Base-by-base conservation (phyloP, 805 yeast species). In the Ogataea methanolica region DNA sequence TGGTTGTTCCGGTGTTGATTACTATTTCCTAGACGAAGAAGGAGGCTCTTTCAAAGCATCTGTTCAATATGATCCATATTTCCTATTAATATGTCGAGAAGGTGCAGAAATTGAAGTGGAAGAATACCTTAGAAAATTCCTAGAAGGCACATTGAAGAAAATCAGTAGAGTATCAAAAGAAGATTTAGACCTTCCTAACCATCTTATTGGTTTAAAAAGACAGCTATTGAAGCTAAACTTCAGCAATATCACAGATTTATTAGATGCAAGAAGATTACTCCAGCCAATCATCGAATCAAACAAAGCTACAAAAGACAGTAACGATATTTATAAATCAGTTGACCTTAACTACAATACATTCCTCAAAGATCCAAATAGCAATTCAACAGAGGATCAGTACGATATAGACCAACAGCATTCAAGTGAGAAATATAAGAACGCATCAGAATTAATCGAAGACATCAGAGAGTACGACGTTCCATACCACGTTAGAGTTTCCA, bases 391-490 rank as follows among this genome's bases (percentile, higher is more conserved):
- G 26, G 69, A 63, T 44, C 48, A 57, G n/a, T 46, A 53, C 14
- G 68, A 54, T 46, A 59, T 61, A 31, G 52, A 19, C 46, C 55
- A 53, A 21, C 42, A 15, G 42, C 36, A 31, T 23, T 36, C 31
- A 19, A 19, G 38, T 19, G 41, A 26, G 4, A 44, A 60, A 23
- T 54, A 59, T 14, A 61, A 63, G 8, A 87, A 83, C 51, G 85
- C 91, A 4, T 72, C 82, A 2, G 80, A 80, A 34, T 74, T 74
- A 42, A 78, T 94, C 15, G 83, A 82, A 46, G 98, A 92, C 58
- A 78, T 94, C 33, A 74, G 92, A 55, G 99, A 94, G 64, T 90
- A 88, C 56, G 99, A 94, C 63, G 98, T 94, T 4, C 99, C 99
- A 0, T 94, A 88, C 59, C 96, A 91, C 62, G 97, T 91, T 2